phyloP scores from a whole-genome alignment of 345 rosid species.

The Excoecaria cochinchinensis region DNA sequence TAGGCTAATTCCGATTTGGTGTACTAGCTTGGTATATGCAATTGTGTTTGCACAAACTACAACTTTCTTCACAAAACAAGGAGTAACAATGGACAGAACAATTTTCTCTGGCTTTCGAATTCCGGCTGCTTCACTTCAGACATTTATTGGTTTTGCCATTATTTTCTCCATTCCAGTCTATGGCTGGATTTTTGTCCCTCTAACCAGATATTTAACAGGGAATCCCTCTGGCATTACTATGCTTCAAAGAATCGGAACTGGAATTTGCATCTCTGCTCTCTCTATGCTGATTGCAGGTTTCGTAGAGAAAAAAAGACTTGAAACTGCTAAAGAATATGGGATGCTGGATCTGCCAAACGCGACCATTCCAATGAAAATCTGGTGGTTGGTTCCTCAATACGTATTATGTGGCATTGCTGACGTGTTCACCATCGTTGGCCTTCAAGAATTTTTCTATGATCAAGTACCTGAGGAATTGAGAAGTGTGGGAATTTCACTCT shows the following conservation, averaged over 20 bases:
- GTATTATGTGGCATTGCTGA: conserved; percentile 13
- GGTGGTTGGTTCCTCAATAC: conserved; percentile 28
- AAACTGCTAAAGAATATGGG: conserved; percentile 14
- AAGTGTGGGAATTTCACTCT: conserved; percentile 22
- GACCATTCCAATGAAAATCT: conserved; percentile 11
- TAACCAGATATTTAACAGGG: background rate
- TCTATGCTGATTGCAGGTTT: conserved; percentile 20
- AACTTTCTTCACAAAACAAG: conserved; percentile 25
- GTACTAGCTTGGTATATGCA: conserved; percentile 12
- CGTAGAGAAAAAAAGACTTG: conserved; percentile 19
- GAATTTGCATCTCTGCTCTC: conserved; percentile 13
- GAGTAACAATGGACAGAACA: conserved; percentile 21
- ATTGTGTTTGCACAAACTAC: conserved; percentile 24
- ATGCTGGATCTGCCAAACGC: conserved; percentile 8
- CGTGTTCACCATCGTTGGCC: conserved; percentile 20
- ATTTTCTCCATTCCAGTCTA: conserved; percentile 14
- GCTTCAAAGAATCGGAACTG: conserved; percentile 25
- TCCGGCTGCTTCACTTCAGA: conserved; percentile 26
- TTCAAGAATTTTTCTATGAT: conserved; percentile 25
- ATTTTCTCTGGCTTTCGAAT: conserved; percentile 12
- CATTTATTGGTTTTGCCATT: conserved; percentile 13
- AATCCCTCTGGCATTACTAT: conserved; percentile 19
- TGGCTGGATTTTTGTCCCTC: conserved; percentile 15
- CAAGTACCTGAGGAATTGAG: conserved; percentile 15
- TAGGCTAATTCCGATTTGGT: conserved; percentile 25